Base-by-base conservation (phyloP, 257 asterid genomes). In the Gentiana dahurica region DNA sequence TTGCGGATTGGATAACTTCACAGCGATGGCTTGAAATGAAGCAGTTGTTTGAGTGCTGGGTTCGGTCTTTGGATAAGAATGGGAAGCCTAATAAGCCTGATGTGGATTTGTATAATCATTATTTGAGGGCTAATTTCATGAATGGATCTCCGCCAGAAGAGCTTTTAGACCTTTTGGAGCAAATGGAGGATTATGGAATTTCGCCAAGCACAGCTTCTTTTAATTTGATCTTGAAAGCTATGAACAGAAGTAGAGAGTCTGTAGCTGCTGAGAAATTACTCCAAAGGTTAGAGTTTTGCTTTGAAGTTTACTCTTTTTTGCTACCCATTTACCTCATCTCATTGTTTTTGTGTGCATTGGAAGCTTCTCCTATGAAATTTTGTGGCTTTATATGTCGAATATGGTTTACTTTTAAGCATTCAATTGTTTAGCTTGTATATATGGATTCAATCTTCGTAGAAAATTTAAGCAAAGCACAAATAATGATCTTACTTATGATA, bases 31-130 rank as follows among this genome's bases (percentile, higher is more conserved):
- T n/a, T 37, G 95, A 91, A 3, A 67, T 87, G 76, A 91, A 79
- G 73, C 78, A 77, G 59, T 61, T 81, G 51, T 91, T 83, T 48
- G 98, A 91, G 80, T 53, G 62, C 5, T 85, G 98, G 98, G 64
- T 81, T 61, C 69, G 71, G 73, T 75, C 85, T 12, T 59, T 79
- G 76, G 94, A 87, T 80, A 61, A 32, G 64, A 70, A 69, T 55
- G 96, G 96, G 65, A 85, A 83, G 69, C 92, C 87, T 8, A 87
- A 91, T 69, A 78, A 49, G 68, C 98, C 98, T 3, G 89, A 91
- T 66, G 97, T 76, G n/a, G 63, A 75, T 57, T 65, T 91, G 41
- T 91, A 73, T 61, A 91, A 91, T 72, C 85, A 75, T 58, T 91
- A 85, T 55, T 51, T 91, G 68, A 79, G 96, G 33, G 97, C 98